Conservation (phyloP, 2,329 filamentous ascomycete genomes). For the Fonsecaea nubica region DNA sequence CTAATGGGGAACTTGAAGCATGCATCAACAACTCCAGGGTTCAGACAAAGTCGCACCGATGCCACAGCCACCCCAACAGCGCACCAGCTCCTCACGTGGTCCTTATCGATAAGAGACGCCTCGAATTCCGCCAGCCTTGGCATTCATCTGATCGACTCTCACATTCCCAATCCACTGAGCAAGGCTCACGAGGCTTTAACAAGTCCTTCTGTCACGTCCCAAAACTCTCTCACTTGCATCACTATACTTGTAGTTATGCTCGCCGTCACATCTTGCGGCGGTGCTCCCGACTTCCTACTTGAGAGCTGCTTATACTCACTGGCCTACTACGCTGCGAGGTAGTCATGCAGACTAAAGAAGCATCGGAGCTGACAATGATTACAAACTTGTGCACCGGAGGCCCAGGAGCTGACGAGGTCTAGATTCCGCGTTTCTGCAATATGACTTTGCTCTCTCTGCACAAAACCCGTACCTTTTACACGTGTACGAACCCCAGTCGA, state of each 20-base stretch:
- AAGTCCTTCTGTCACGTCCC: no score
- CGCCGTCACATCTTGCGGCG: not conserved
- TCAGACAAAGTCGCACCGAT: not conserved
- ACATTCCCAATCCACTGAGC: no score
- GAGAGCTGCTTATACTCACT: not conserved
- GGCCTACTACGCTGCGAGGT: not conserved
- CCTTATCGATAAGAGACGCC: slow-evolving; percentile 1
- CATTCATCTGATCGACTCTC: not conserved
- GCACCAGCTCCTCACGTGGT: not conserved
- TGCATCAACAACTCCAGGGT: not conserved
- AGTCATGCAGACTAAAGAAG: not conserved
- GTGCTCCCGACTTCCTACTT: not conserved
- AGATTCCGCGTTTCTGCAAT: not conserved
- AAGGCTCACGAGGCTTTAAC: no score
- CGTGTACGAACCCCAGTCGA: not conserved
- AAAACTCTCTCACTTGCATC: no score
- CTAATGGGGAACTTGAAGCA: not conserved
- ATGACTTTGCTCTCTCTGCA: not conserved
- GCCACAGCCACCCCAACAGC: not conserved
- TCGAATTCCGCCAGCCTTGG: not conserved
- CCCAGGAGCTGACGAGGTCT: not conserved
- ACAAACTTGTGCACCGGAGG: not conserved
- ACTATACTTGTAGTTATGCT: not conserved
- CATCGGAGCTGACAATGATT: not conserved
- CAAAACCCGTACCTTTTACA: not conserved